These are phyloP conservation scores for Handroanthus guayacan DNA, from an alignment of 257 asterid species.

Conservation along the genomic window DNA sequence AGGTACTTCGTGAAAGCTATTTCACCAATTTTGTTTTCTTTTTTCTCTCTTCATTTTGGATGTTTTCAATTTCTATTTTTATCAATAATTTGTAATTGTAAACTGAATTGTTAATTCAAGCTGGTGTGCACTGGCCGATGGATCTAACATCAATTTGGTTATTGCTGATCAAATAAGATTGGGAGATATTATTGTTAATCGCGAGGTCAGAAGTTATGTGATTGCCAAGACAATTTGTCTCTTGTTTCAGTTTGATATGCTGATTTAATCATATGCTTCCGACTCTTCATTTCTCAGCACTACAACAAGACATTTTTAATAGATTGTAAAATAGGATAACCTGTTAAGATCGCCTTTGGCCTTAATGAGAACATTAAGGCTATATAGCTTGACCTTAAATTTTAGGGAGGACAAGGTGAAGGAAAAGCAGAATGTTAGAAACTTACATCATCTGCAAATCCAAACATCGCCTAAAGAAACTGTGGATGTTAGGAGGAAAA, in stretches of 20 bases:
- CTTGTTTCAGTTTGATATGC: neutral
- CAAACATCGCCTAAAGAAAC: constrained; percentile 10
- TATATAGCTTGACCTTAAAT: too few species aligned
- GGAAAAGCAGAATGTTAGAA: too few species aligned
- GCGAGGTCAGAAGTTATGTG: neutral
- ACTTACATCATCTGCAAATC: too few species aligned
- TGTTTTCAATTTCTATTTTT: neutral
- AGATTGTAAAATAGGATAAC: neutral
- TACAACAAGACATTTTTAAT: neutral
- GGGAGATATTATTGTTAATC: neutral
- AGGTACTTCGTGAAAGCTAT: constrained; percentile 50
- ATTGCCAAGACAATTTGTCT: neutral
- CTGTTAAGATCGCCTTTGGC: neutral
- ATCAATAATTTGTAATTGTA: neutral
- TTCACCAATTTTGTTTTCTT: neutral
- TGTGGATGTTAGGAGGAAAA: neutral
- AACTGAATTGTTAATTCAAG: constrained; percentile 4
- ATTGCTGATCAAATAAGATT: constrained; percentile 9
- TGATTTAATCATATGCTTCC: neutral
- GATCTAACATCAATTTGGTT: neutral
- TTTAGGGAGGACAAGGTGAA: too few species aligned
- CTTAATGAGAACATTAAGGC: neutral
- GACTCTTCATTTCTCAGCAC: neutral
- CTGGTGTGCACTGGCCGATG: neutral
- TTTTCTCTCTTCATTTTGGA: neutral